Base-by-base conservation (phyloP, 208 protist species). In the Leishmania amazonensis region DNA sequence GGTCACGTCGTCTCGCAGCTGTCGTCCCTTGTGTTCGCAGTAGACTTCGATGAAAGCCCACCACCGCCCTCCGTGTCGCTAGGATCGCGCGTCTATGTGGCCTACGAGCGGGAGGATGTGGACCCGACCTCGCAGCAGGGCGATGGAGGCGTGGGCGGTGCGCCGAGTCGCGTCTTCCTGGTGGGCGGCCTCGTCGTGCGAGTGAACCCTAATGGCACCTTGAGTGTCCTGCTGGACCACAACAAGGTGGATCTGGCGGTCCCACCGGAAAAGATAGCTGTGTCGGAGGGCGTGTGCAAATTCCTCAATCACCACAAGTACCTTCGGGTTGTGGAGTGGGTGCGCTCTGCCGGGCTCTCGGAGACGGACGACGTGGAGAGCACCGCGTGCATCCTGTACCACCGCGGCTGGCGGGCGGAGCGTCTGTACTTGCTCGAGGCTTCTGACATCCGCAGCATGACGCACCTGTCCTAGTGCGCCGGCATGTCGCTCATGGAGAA, bases 401-500 rank as follows among this genome's bases (percentile, higher is more conserved):
- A 90, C 57, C 88, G 90, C 78, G 95, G 93, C 49, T 97, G 95
- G 95, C 90, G 95, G 5, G 90, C 87, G 35, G 89, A 96, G 79
- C 92, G 90, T 31, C 85, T 96, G 17, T 96, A 97, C 75, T 79
- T 97, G n/a, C 87, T 97, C 4, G 93, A 96, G 73, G 85, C 87
- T 13, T 80, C 84, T 6, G 95, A 96, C 83, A 91, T 96, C 4
- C 84, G 89, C 64, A 85, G 84, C 73, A 84, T 96, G 65, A 83
- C 87, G 57, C 93, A 97, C 73, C 86, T 96, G 11, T 90, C 88
- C 57, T 92, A 96, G 82, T 90, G 87, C 74, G 89, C 89, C 35
- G 91, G 94, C 40, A 93, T 96, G 88, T 91, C 87, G 80, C 88
- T 97, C 28, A 86, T 96, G 80, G 94, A 97, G 86, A 95, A 96